phyloP scores from a whole-genome alignment of 371 early-diverging fungal genomes.

The Mucor plumbeus region DNA sequence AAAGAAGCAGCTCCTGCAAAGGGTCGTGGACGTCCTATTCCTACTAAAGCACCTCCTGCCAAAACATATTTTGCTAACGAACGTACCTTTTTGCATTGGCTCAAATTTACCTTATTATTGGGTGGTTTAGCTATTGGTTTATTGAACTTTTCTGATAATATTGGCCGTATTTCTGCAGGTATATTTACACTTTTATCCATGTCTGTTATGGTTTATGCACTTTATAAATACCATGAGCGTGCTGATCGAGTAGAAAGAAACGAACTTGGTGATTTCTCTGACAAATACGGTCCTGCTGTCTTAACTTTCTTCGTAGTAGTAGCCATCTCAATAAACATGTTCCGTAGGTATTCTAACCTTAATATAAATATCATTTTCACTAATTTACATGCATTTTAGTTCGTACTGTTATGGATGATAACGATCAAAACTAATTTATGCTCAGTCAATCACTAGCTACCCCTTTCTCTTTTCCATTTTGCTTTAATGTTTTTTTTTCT shows the following conservation, averaged over 20 bases:
- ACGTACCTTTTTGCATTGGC: slow-evolving; percentile 91
- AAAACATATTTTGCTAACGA: slow-evolving; percentile 99
- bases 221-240: slow-evolving; percentile 87
- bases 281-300: slow-evolving; percentile 74
- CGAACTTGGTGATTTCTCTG: slow-evolving; percentile 67
- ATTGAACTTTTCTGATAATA: slow-evolving; percentile 76
- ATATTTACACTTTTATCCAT: slow-evolving; percentile 74
- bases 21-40: slow-evolving; percentile 22
- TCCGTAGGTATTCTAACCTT: slow-evolving; percentile 66
- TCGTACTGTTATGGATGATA: slow-evolving; percentile 9
- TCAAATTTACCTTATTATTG: slow-evolving; percentile 68
- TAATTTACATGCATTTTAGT: slow-evolving; percentile 7
- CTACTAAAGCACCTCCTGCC: slow-evolving; percentile 54
- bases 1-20: slow-evolving; percentile 12
- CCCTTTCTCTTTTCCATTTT: neutral
- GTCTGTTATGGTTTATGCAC: slow-evolving; percentile 82
- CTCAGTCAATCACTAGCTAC: too few relatives aligned
- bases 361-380: neutral
- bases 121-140: slow-evolving; percentile 75
- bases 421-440: neutral
- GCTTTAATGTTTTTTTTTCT: neutral
- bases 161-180: slow-evolving; percentile 69
- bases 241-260: slow-evolving; percentile 66
- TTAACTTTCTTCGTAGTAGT: slow-evolving; percentile 77
- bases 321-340: slow-evolving; percentile 84